Base-by-base conservation (phyloP, 1,139 yeast species). In the Yarrowia galli region DNA sequence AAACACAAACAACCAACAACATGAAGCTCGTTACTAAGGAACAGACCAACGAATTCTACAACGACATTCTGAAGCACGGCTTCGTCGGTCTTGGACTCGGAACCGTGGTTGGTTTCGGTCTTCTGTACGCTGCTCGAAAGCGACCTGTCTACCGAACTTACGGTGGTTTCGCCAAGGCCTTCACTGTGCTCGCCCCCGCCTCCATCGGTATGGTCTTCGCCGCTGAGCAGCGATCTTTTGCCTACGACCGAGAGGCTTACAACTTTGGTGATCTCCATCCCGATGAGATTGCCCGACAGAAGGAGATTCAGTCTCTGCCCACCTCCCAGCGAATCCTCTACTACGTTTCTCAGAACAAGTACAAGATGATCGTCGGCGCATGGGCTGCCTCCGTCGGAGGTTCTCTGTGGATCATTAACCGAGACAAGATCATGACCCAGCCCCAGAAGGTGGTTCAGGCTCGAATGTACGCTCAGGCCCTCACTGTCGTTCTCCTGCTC, bases 351-450 rank as follows among this genome's bases (percentile, higher is more conserved):
- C 85, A 83, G 67, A 81, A 91, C 81, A 91, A 90, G 79, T 92
- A 91, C 80, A 87, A 87, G 76, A 82, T 90, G 73, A 88, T 93
- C 71, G 85, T 89, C 43, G 87, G 87, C 67, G 84, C 92, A 1
- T 92, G 98, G 98, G 97, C 92, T 22, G 92, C 87, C 35, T 88
- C 96, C 9, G 79, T 92, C 82, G 92, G 84, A 72, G 97, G 96
- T 0, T 89, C 97, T 2, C 91, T 96, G 92, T 85, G 82, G 69
- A 75, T 82, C 65, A 92, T 91, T 67, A 89, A 91, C 81, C 85
- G 84, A 73, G 97, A 92, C 78, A 89, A 87, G 73, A 83, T 87
- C 77, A 84, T 92, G 88, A 85, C 92, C 68, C 85, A 84, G 69
- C 82, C 97, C 6, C 97, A 92, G 80, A 92, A 92, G 79, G 86